A percentile compares a stretch with the other conserved stretches of the same genome.
These are phyloP conservation scores for Magnolia kwangsiensis DNA, from an alignment of 164 flowering plant species.

Conservation along the genomic window DNA sequence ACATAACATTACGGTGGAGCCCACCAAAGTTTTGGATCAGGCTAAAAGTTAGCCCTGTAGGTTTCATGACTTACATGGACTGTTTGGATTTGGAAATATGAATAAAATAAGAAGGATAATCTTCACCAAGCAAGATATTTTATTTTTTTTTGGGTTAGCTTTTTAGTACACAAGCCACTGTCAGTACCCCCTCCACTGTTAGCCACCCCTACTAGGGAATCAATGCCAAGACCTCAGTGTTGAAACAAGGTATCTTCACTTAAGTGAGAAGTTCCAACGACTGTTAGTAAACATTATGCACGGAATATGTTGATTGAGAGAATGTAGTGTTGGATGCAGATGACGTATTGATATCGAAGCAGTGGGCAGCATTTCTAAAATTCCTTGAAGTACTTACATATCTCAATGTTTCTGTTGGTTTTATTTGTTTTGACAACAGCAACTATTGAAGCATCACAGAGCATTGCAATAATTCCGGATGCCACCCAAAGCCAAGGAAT, in stretches of 20 bases:
- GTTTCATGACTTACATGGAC: too few relatives aligned
- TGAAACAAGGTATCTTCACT: too few relatives aligned
- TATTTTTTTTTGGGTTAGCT: too few relatives aligned
- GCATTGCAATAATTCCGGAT: slow-evolving; percentile 48
- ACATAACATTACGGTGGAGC: too few relatives aligned
- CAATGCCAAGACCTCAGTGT: too few relatives aligned
- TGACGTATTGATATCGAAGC: slow-evolving; percentile 27
- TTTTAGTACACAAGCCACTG: too few relatives aligned
- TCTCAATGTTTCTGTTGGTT: slow-evolving; percentile 7
- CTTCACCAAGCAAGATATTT: neutral
- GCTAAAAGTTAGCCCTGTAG: too few relatives aligned
- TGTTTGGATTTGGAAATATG: too few relatives aligned
- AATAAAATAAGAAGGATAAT: neutral
- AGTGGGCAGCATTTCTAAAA: slow-evolving; percentile 12
- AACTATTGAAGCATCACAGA: slow-evolving; percentile 40
- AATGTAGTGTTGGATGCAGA: slow-evolving; percentile 9
- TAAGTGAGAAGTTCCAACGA: neutral
- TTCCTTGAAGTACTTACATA: too few relatives aligned
- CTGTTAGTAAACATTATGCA: neutral
- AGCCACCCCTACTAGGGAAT: too few relatives aligned
- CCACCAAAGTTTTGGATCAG: too few relatives aligned
- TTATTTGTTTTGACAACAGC: slow-evolving; percentile 51
- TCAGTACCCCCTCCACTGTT: too few relatives aligned
- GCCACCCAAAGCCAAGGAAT: slow-evolving; percentile 41
- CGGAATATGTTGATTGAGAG: neutral